phyloP scores from a whole-genome alignment of 176 grass and related monocot species.

The Bonia amplexicaulis region DNA sequence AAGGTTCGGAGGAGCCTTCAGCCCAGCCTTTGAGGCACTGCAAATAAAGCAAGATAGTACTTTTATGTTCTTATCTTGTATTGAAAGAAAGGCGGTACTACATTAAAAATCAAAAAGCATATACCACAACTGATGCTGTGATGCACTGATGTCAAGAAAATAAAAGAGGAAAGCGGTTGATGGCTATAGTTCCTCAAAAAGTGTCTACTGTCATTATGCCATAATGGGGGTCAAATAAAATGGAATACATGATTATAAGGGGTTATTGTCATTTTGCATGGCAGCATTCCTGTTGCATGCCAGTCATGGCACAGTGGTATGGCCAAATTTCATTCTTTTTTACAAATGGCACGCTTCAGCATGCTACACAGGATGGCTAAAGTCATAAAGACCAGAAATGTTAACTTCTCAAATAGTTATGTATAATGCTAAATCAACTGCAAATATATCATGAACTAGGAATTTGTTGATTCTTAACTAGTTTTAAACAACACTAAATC shows the following conservation, averaged over 20 bases:
- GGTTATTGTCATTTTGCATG: neutral
- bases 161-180: neutral
- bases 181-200: neutral
- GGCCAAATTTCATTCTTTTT: neutral
- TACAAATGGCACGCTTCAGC: neutral
- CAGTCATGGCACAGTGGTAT: neutral
- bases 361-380: neutral
- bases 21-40: slow-evolving; percentile 71
- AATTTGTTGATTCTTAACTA: neutral
- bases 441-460: neutral
- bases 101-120: neutral
- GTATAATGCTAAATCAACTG: neutral
- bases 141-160: neutral
- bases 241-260: neutral
- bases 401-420: neutral
- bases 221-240: neutral
- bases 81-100: neutral
- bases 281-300: neutral
- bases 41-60: slow-evolving; percentile 20
- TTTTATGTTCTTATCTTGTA: neutral
- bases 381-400: neutral
- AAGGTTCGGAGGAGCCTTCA: slow-evolving; percentile 67
- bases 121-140: neutral
- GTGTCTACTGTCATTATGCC: neutral
- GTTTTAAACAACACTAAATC: slow-evolving; percentile 12